Conservation (phyloP, 805 yeast genomes). For the Alloascoidea hylecoeti region DNA sequence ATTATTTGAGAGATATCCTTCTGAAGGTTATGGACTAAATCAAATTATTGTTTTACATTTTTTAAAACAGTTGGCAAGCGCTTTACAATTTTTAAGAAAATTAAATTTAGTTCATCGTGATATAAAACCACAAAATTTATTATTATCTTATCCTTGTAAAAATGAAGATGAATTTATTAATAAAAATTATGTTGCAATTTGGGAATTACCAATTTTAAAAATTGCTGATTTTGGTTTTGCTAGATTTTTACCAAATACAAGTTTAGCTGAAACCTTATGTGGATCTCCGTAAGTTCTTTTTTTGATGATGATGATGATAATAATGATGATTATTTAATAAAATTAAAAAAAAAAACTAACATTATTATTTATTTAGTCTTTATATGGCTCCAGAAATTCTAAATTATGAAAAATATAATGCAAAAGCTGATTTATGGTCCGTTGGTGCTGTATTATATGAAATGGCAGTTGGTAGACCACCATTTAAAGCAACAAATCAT, state of each 20-base stretch:
- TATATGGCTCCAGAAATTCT: conserved; percentile 98
- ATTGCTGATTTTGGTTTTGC: conserved; percentile 98
- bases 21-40: conserved; percentile 65
- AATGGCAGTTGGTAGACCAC: conserved; percentile 92
- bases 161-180: conserved; percentile 44
- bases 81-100: conserved; percentile 67
- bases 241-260: conserved; percentile 80
- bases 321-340: too few species aligned
- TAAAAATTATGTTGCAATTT: conserved; percentile 54
- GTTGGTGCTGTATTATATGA: conserved; percentile 94
- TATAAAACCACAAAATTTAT: conserved; percentile 80
- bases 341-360: too few species aligned
- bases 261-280: conserved; percentile 93
- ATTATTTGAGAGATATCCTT: conserved; percentile 69
- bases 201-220: conserved; percentile 83
- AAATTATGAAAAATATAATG: conserved; percentile 89
- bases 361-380: too few species aligned
- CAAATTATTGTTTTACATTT: conserved; percentile 71
- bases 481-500: conserved; percentile 88
- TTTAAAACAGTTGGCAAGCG: conserved; percentile 73
- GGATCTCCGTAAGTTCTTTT: conserved; percentile 97
- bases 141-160: conserved; percentile 72
- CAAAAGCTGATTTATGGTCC: conserved; percentile 96
- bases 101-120: conserved; percentile 89
- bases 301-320: too few species aligned